phyloP scores from a whole-genome alignment of 1,284 basidiomycete species.

The Ustilago trichophora region DNA sequence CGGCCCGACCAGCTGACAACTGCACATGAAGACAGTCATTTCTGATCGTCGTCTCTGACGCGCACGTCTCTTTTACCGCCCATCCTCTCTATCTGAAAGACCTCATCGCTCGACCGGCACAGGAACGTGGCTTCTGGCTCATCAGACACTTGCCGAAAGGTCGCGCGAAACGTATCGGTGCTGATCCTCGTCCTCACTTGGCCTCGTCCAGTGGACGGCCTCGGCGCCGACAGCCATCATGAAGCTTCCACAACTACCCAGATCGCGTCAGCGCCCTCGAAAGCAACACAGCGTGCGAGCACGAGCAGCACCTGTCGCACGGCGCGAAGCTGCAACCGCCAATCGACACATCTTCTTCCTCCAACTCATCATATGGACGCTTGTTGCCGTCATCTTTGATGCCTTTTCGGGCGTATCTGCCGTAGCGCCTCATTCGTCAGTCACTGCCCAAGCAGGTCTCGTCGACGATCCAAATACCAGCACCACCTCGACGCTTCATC shows the following conservation, averaged over 20 bases:
- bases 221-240: constrained; percentile 18
- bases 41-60: constrained; percentile 3
- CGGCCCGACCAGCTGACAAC: neutral
- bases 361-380: constrained; percentile 35
- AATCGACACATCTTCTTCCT: constrained; percentile 13
- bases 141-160: too few species aligned
- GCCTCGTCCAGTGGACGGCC: constrained; percentile 10
- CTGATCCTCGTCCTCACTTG: neutral
- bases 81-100: neutral
- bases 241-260: constrained; percentile 20
- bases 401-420: constrained; percentile 16
- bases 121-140: too few species aligned
- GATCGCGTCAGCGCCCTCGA: constrained; percentile 27
- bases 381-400: constrained; percentile 24
- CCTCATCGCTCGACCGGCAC: too few species aligned
- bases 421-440: neutral
- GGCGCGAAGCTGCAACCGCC: neutral
- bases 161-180: neutral
- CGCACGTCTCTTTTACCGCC: neutral
- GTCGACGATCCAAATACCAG: constrained; percentile 19
- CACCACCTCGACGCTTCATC: constrained; percentile 6
- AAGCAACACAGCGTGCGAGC: neutral
- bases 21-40: constrained; percentile 5
- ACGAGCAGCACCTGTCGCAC: neutral
- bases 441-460: constrained; percentile 1